phyloP scores from a whole-genome alignment of 805 yeast genomes.

The Ogataea haglerorum region DNA sequence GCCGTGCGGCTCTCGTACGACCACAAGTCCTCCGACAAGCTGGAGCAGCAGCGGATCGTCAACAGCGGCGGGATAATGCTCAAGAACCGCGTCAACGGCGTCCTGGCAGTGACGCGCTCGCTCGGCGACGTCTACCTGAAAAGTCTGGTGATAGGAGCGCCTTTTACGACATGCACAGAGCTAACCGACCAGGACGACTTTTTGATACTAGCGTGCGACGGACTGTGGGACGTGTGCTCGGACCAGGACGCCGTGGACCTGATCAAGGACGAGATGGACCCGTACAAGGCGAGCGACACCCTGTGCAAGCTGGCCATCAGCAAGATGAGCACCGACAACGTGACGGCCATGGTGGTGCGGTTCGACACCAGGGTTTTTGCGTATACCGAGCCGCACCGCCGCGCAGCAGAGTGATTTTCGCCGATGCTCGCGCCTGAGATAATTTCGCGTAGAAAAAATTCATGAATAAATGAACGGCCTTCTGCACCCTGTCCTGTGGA shows the following conservation, averaged over 20 bases:
- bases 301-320: constrained; percentile 73
- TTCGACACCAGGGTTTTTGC: constrained; percentile 45
- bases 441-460: constrained; percentile 7
- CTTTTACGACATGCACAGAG: constrained; percentile 87
- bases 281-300: constrained; percentile 62
- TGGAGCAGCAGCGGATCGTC: constrained; percentile 73
- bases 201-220: constrained; percentile 91
- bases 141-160: constrained; percentile 81
- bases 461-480: not conserved
- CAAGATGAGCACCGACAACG: constrained; percentile 81
- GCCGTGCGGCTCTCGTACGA: constrained; percentile 85
- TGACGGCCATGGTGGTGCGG: constrained; percentile 86
- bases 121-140: constrained; percentile 94
- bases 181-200: constrained; percentile 66
- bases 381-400: constrained; percentile 15
- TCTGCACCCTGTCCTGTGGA: not conserved
- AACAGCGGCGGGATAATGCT: constrained; percentile 82
- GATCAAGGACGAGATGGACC: constrained; percentile 52
- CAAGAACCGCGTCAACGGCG: constrained; percentile 92
- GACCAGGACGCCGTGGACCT: constrained; percentile 82
- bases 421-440: constrained; percentile 4
- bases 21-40: constrained; percentile 82
- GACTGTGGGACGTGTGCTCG: constrained; percentile 90
- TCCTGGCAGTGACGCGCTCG: constrained; percentile 90
- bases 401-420: constrained; percentile 2